phyloP scores from a whole-genome alignment of 2,329 filamentous ascomycete genomes.

The Rosellinia necatrix region DNA sequence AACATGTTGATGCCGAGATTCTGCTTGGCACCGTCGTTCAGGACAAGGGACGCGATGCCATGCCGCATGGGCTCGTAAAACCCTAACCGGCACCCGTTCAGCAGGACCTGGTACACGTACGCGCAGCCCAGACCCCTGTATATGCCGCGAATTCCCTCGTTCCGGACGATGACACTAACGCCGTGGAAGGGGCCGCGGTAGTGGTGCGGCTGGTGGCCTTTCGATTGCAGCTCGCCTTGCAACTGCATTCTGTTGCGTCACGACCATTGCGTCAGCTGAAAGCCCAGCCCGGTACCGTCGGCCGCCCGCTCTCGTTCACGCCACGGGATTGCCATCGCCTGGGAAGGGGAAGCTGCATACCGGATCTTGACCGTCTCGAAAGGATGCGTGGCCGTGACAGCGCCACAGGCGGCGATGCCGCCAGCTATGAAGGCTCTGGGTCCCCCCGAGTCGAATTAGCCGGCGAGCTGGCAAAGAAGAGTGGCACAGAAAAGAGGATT shows the following conservation, averaged over 20 bases:
- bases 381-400: conserved; percentile 95
- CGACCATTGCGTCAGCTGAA: conserved; percentile 21
- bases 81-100: conserved; percentile 94
- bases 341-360: conserved; percentile 52
- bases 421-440: conserved; percentile 87
- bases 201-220: conserved; percentile 80
- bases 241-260: conserved; percentile 74
- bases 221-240: conserved; percentile 91
- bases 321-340: background rate
- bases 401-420: conserved; percentile 94
- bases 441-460: conserved; percentile 8
- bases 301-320: background rate
- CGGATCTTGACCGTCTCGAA: conserved; percentile 99
- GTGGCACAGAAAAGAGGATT: background rate
- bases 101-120: conserved; percentile 93
- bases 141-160: conserved; percentile 84
- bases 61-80: conserved; percentile 96
- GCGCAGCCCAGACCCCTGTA: conserved; percentile 90
- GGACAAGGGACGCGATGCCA: conserved; percentile 69
- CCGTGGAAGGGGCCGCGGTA: conserved; percentile 93
- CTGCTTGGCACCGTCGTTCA: conserved; percentile 75
- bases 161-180: conserved; percentile 83
- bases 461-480: background rate
- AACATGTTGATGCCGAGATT: conserved; percentile 92
- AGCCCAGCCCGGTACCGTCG: background rate